These are phyloP conservation scores for Crithidia expoeki DNA, from an alignment of 208 protist species.

Conservation along the genomic window DNA sequence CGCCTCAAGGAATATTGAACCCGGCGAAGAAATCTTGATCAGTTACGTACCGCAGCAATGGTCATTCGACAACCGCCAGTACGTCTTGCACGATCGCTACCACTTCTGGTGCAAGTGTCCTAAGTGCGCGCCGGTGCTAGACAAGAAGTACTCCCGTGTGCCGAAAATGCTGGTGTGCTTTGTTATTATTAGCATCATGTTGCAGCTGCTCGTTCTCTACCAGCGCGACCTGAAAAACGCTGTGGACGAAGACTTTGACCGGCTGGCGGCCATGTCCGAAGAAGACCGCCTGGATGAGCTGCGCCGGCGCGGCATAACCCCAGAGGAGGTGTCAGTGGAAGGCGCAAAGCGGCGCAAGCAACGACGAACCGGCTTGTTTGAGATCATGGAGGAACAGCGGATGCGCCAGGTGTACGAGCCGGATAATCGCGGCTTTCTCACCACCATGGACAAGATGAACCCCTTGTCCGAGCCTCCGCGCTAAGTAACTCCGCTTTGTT, in stretches of 20 bases:
- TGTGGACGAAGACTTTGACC: constrained; percentile 39
- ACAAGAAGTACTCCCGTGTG: constrained; percentile 62
- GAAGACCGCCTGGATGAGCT: constrained; percentile 54
- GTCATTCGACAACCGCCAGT: constrained; percentile 89
- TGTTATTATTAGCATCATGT: constrained; percentile 52
- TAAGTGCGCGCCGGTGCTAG: constrained; percentile 73
- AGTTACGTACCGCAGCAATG: constrained; percentile 85
- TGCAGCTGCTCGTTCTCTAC: constrained; percentile 73
- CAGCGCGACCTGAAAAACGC: constrained; percentile 51
- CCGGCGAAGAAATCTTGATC: constrained; percentile 80
- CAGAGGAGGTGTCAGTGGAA: constrained; percentile 33
- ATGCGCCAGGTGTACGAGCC: constrained; percentile 37
- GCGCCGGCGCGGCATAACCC: constrained; percentile 45
- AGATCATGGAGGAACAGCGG: constrained; percentile 57
- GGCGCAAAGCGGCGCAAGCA: constrained; percentile 38
- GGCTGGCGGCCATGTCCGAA: constrained; percentile 37
- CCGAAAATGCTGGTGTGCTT: constrained; percentile 54
- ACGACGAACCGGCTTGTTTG: constrained; percentile 50
- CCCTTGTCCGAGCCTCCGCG: constrained; percentile 24
- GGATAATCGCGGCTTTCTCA: constrained; percentile 34
- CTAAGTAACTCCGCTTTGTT: background rate
- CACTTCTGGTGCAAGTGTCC: constrained; percentile 90
- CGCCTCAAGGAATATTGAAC: constrained; percentile 70
- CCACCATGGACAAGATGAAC: constrained; percentile 28
- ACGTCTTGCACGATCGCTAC: constrained; percentile 92